These are phyloP conservation scores for Globisporangium takayamanum DNA, from an alignment of 352 stramenopile species.

Conservation along the genomic window DNA sequence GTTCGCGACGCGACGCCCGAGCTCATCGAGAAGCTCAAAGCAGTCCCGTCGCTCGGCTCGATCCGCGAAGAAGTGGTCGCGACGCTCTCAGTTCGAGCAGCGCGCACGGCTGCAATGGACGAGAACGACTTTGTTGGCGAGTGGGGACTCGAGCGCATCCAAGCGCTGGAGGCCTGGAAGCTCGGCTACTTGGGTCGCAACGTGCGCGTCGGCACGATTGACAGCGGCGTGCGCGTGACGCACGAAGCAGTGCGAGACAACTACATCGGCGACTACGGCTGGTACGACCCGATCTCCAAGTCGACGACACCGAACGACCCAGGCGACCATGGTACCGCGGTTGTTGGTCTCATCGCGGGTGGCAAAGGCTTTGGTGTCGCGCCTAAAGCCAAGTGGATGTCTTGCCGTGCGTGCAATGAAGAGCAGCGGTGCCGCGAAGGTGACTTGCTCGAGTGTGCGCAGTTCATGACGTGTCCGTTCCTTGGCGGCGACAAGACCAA, in stretches of 20 bases:
- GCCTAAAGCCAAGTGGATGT: conserved; percentile 30
- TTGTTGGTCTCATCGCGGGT: conserved; percentile 29
- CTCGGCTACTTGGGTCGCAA: conserved; percentile 26
- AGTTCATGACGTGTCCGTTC: conserved; percentile 41
- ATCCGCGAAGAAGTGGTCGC: conserved; percentile 23
- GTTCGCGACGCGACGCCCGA: conserved; percentile 26
- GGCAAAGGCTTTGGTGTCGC: conserved; percentile 26
- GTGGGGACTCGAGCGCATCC: conserved; percentile 38
- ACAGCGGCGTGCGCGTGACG: conserved; percentile 33
- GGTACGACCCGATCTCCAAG: conserved; percentile 38
- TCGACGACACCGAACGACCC: conserved; percentile 25
- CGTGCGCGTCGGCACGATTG: conserved; percentile 38
- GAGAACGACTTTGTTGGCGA: conserved; percentile 18
- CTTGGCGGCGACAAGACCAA: conserved; percentile 15
- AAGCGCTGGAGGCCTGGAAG: conserved; percentile 32
- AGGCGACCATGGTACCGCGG: conserved; percentile 28
- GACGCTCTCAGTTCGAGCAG: conserved; percentile 11
- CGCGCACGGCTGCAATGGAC: conserved; percentile 8
- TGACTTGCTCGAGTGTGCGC: conserved; percentile 31
- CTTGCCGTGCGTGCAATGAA: conserved; percentile 33
- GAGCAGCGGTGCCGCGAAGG: conserved; percentile 23
- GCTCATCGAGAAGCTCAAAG: conserved; percentile 27
- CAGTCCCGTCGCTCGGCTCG: conserved; percentile 21
- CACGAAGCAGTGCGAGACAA: conserved; percentile 28
- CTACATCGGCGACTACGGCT: conserved; percentile 36